Conservation (phyloP, 768 basidiomycete species). For the Leccinum truebloodii region DNA sequence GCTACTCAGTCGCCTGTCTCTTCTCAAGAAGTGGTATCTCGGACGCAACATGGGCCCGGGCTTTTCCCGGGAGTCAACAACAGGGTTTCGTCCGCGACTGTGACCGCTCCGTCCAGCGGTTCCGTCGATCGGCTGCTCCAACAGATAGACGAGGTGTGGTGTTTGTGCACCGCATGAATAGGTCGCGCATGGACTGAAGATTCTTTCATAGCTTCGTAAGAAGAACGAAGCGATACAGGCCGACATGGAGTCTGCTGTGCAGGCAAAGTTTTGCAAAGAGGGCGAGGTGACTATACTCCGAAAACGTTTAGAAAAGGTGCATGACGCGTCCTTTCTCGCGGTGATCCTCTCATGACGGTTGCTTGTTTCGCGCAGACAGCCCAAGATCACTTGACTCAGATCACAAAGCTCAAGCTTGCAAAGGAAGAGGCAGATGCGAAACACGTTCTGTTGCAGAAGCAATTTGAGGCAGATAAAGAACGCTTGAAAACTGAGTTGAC, state of each 20-base stretch:
- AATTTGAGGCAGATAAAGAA: slow-evolving; percentile 68
- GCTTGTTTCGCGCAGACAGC: slow-evolving; percentile 41
- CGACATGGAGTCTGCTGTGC: slow-evolving; percentile 48
- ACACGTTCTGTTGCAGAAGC: slow-evolving; percentile 55
- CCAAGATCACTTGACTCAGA: slow-evolving; percentile 58
- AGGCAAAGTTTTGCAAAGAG: slow-evolving; percentile 57
- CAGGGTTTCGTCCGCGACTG: slow-evolving; percentile 4
- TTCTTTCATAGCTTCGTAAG: slow-evolving; percentile 45
- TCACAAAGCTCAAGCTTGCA: slow-evolving; percentile 55
- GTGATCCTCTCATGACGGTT: not conserved
- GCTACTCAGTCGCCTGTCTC: slow-evolving; percentile 14
- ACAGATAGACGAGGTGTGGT: slow-evolving; percentile 51
- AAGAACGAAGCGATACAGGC: slow-evolving; percentile 48
- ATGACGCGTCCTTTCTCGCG: not conserved
- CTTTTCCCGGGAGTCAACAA: slow-evolving; percentile 10
- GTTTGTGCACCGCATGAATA: slow-evolving; percentile 6
- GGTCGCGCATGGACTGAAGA: slow-evolving; percentile 14
- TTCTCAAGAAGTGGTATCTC: slow-evolving; percentile 22
- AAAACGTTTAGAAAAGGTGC: slow-evolving; percentile 67
- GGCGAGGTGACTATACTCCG: slow-evolving; percentile 72
- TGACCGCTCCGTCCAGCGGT: not conserved
- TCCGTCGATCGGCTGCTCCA: slow-evolving; percentile 25
- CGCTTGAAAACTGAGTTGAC: slow-evolving; percentile 65
- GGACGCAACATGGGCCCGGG: slow-evolving; percentile 12
- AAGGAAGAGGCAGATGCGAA: slow-evolving; percentile 63